Base-by-base conservation (phyloP, 225 moss, liverwort and hornwort genomes). In the Physcomitrellopsis africana region DNA sequence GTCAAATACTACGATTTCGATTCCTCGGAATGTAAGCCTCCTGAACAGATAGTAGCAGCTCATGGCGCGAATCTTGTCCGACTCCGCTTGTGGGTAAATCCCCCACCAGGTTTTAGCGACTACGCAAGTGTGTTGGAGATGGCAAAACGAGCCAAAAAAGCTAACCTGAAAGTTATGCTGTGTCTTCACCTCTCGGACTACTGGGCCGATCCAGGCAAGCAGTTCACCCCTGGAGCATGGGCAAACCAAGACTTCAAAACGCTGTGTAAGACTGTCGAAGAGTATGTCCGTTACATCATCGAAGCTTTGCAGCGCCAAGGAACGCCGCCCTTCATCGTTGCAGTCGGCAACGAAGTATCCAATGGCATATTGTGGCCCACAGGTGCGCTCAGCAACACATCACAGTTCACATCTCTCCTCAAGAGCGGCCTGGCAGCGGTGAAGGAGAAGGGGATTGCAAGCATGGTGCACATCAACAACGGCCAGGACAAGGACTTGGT, bases 381-480 rank as follows among this genome's bases (percentile, higher is more conserved):
- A 20, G 88, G 88, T 46, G 48, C 78, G 0, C 85, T 88, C 5
- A 72, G 46, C 67, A 73, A 85, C 24, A 49, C 51, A 6, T 12
- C 67, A 6, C 86, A 86, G 61, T 88, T 88, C 76, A 76, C 83
- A 0, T 66, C 73, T 37, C 85, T 88, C 10, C 81, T 88, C 5
- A 88, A 83, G 24, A 73, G 76, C 53, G 88, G 88, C 12, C 46
- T 85, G 56, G 23, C 22, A 1, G 80, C 70, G 20, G 88, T 81
- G 20, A 75, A 81, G 76, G 63, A 67, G 60, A 72, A 59, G 70
- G 85, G 85, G 29, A 81, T 85, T 55, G 85, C 88, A 13, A 72
- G 77, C 66, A 88, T 88, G 88, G 76, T 88, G 75, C 88, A 88
- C 73, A 85, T 85, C 46, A 88, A 88, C 79, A 88, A 88, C 59